Evolutionary conservation across 495 filamentous ascomycete genomes (phyloP).

Genomic region (Penicillium verhagenii): DNA sequence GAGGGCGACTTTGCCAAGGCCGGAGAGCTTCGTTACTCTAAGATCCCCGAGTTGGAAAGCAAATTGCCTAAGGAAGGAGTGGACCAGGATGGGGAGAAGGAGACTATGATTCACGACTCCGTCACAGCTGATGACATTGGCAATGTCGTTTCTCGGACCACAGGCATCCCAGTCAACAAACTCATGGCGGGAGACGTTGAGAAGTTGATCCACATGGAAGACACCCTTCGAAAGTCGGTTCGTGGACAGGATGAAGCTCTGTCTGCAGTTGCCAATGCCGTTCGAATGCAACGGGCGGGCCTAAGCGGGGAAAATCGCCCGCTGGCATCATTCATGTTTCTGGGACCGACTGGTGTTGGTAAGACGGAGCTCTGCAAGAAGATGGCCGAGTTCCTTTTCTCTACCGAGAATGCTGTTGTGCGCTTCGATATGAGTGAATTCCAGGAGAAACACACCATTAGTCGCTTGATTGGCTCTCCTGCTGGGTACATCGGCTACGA

Average conservation of each 20-base stretch:
- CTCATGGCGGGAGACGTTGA: slow-evolving; percentile 90
- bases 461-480: slow-evolving; percentile 85
- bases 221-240: slow-evolving; percentile 77
- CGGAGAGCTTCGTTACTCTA: slow-evolving; percentile 81
- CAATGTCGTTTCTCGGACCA: slow-evolving; percentile 82
- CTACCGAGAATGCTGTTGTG: slow-evolving; percentile 83
- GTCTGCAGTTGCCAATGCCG: slow-evolving; percentile 85
- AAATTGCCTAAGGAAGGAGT: slow-evolving; percentile 75
- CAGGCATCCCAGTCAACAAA: slow-evolving; percentile 89
- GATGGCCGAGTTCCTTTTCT: slow-evolving; percentile 89
- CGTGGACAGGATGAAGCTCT: slow-evolving; percentile 94
- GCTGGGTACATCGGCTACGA: slow-evolving; percentile 97
- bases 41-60: slow-evolving; percentile 75
- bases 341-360: slow-evolving; percentile 93
- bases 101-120: slow-evolving; percentile 80
- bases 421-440: slow-evolving; percentile 98
- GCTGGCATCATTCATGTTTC: slow-evolving; percentile 93
- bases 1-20: slow-evolving; percentile 89
- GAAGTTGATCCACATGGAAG: slow-evolving; percentile 93
- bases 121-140: slow-evolving; percentile 94
- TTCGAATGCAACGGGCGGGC: slow-evolving; percentile 90
- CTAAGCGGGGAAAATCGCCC: slow-evolving; percentile 89
- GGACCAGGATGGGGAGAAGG: slow-evolving; percentile 40
- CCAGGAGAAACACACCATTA: slow-evolving; percentile 95
- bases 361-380: slow-evolving; percentile 98